Evolutionary conservation across 2,329 filamentous ascomycete genomes (phyloP), one percentile per base, ranked within the genome.

Genomic region (Xylaria multiplex): DNA sequence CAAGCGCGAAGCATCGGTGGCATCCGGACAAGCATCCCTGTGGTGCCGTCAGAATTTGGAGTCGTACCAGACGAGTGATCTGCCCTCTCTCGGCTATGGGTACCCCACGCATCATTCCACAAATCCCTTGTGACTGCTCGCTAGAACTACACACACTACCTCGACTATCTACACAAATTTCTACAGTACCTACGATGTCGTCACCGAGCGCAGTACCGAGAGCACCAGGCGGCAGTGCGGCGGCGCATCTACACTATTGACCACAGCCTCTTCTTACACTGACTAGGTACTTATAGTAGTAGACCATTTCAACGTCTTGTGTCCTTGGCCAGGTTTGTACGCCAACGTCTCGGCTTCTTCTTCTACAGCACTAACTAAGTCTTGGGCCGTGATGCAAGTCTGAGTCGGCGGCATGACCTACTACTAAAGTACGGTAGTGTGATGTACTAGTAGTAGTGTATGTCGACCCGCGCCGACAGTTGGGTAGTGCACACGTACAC

Each of bases 301-400:
- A 57, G 50, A 19, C 24, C 42, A 32, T 35, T 27, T 57, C 14
- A 48, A 30, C 22, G 9, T 61, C 50, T 54, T 30, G 56, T 37
- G 43, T 53, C 50, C 54, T 64, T 30, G 19, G 49, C 46, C 40
- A 40, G 46, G n/a, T 22, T 35, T 59, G 9, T 35, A 48, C 65
- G 62, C 57, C 59, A 52, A 40, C 58, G 30, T 68, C 54, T 49
- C 49, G 50, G 49, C 56, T 46, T 42, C 24, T 53, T 68, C 52
- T 64, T 59, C 32, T 63, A 56, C 56, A 64, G 56, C 58, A n/a
- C n/a, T n/a, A n/a, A 64, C 55, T 49, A 49, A 42, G 52, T 69
- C 64, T 56, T 52, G 54, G 57, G 42, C 58, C 48, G 58, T 55
- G 62, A 67, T 63, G 56, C 58, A 65, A 54, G 59, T 60, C 62